Percentiles rank a stretch among this genome's conserved stretches.
Conservation (phyloP, 2,329 filamentous ascomycete species). For the Monosporascus sp. region DNA sequence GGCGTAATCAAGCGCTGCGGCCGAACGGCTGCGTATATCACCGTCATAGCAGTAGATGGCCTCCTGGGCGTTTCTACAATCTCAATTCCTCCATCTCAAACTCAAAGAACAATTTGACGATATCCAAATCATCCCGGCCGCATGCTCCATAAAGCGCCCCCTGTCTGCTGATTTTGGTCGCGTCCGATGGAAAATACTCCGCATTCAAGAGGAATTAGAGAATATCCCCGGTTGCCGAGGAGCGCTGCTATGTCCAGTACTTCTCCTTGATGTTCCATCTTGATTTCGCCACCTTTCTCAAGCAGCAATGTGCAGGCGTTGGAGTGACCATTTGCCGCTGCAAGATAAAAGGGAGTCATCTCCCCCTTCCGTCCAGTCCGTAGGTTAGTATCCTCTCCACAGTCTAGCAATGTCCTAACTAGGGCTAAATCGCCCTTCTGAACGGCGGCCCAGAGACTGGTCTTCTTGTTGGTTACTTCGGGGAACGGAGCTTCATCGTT, state of each 20-base stretch:
- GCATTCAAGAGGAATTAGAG: background rate
- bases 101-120: conserved; percentile 4
- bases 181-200: background rate
- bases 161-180: background rate
- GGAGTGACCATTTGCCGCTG: background rate
- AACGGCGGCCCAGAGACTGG: background rate
- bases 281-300: background rate
- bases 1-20: background rate
- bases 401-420: background rate
- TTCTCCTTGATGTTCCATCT: background rate
- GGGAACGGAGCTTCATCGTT: background rate
- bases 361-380: background rate
- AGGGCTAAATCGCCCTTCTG: background rate
- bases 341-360: background rate
- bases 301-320: background rate
- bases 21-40: no score
- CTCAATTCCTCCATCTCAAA: background rate
- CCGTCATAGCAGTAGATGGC: background rate
- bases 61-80: background rate
- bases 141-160: conserved; percentile 4
- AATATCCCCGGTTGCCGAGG: background rate
- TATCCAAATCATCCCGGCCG: conserved; percentile 4
- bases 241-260: background rate
- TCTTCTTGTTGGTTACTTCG: background rate
- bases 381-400: background rate